Conservation (phyloP, 768 basidiomycete genomes). For the Collybia nuda region DNA sequence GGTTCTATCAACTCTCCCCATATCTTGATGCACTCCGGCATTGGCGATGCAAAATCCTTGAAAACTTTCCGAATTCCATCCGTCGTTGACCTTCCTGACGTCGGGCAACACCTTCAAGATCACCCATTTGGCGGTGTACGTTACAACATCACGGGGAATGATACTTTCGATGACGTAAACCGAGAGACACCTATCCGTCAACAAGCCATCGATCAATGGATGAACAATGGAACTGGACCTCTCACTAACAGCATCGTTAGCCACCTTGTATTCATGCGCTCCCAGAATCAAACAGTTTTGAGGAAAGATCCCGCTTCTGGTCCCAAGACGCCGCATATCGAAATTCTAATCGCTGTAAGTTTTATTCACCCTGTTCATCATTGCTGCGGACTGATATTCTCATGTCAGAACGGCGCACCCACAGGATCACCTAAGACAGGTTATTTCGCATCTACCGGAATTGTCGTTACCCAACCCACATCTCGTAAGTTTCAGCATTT, state of each 20-base stretch:
- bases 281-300: constrained; percentile 7
- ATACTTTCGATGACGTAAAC: no score
- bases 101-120: constrained; percentile 17
- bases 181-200: no score
- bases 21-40: constrained; percentile 19
- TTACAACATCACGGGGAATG: no score
- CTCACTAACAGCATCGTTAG: no score
- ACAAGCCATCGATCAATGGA: no score
- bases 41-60: constrained; percentile 14
- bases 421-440: constrained; percentile 11
- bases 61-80: constrained; percentile 5
- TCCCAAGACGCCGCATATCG: constrained; percentile 21
- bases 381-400: background rate
- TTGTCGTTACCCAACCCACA: constrained; percentile 1
- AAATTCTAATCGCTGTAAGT: constrained; percentile 15
- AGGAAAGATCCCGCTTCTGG: constrained; percentile 22
- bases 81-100: constrained; percentile 12
- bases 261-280: background rate
- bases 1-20: constrained; percentile 17
- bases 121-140: constrained; percentile 3
- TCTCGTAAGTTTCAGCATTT: background rate
- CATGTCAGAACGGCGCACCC: constrained; percentile 12
- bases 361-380: background rate
- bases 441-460: constrained; percentile 6
- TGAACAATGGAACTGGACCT: no score